A percentile compares a stretch with the other conserved stretches of the same genome.
Conservation (phyloP, 2,329 filamentous ascomycete species). For the Fusarium falciforme region DNA sequence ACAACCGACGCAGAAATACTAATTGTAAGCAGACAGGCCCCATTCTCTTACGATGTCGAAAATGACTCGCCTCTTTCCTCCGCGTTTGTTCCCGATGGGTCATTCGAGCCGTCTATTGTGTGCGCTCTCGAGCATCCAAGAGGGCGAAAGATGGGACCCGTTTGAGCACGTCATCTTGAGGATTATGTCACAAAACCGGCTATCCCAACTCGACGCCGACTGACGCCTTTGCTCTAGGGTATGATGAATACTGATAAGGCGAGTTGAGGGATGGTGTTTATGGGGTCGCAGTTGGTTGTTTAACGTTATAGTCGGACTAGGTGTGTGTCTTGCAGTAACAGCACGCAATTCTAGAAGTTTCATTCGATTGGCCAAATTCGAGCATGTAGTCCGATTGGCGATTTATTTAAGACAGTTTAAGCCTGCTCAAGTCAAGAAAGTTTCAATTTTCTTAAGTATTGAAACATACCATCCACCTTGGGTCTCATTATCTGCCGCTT, state of each 20-base stretch:
- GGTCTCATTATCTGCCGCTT: too few relatives aligned
- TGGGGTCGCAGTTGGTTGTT: neutral
- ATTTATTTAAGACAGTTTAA: neutral
- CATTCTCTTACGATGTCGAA: slow-evolving; percentile 10
- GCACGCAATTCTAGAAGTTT: neutral
- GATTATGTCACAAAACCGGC: slow-evolving; percentile 35
- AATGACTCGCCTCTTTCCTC: neutral
- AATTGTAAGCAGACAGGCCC: neutral
- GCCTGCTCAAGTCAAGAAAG: neutral
- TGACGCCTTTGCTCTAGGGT: slow-evolving; percentile 22
- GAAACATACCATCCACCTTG: neutral
- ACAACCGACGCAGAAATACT: neutral
- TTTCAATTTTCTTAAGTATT: rapidly evolving
- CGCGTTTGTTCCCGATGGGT: neutral
- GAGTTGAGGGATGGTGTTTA: neutral
- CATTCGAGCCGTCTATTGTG: slow-evolving; percentile 20
- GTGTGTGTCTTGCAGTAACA: neutral
- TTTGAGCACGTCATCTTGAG: slow-evolving; percentile 36
- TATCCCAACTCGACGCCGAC: slow-evolving; percentile 3
- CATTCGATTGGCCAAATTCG: neutral
- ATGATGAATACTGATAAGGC: slow-evolving; percentile 9
- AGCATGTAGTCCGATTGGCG: neutral
- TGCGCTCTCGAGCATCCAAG: slow-evolving; percentile 11
- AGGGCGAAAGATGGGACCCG: slow-evolving; percentile 20
- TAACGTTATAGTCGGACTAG: neutral